Evolutionary conservation across 2,329 filamentous ascomycete genomes (phyloP).

Genomic region (Calonectria multiphialidica): DNA sequence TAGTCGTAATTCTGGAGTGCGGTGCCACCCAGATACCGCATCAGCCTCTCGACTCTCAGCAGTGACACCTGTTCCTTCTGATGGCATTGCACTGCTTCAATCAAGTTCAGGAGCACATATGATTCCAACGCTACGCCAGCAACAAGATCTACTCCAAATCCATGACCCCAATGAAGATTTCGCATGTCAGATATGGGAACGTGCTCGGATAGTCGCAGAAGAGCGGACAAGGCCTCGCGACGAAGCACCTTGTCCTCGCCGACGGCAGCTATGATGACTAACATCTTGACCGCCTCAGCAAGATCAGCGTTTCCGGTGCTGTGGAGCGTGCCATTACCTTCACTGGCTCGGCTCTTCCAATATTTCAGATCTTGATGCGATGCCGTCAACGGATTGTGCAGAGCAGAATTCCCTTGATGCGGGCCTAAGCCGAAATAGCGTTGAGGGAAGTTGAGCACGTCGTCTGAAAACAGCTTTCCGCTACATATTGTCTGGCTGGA

Average conservation of each 20-base stretch:
- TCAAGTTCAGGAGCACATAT: not conserved
- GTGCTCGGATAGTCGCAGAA: not conserved
- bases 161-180: not conserved
- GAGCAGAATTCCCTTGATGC: not conserved
- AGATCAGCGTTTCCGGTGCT: not conserved
- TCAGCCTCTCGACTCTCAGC: not conserved
- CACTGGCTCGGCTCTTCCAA: not conserved
- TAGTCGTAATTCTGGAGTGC: not conserved
- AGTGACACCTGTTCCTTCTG: not conserved
- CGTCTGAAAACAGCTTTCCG: not conserved
- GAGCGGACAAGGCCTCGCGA: not conserved
- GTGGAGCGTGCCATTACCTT: not conserved
- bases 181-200: not conserved
- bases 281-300: not conserved
- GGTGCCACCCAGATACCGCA: not conserved
- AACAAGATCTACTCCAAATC: not conserved
- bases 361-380: not conserved
- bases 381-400: not conserved
- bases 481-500: not conserved
- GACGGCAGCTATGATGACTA: not conserved
- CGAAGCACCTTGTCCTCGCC: not conserved
- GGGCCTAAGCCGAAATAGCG: not conserved
- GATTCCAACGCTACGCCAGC: not conserved
- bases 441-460: not conserved
- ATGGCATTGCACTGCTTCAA: not conserved